These are phyloP conservation scores for Boletellus emodensis DNA, from an alignment of 768 basidiomycete genomes.

Conservation along the genomic window DNA sequence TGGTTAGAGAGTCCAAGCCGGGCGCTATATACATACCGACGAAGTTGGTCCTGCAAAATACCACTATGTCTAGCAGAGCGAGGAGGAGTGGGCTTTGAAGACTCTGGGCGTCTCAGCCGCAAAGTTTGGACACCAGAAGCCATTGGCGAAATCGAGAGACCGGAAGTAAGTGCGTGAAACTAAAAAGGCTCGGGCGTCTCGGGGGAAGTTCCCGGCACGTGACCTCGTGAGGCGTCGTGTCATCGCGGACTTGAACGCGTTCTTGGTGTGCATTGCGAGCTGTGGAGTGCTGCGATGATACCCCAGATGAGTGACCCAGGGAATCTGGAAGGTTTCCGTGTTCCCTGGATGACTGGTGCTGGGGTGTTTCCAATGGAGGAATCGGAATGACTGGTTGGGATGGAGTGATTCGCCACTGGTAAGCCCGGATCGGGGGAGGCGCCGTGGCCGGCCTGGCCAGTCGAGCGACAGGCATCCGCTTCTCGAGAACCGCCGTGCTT, in stretches of 20 bases:
- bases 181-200: background rate
- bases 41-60: slow-evolving; percentile 76
- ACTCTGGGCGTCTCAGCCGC: slow-evolving; percentile 46
- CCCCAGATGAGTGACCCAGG: background rate
- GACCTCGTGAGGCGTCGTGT: background rate
- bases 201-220: slow-evolving; percentile 8
- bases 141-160: slow-evolving; percentile 26
- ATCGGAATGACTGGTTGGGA: slow-evolving; percentile 15
- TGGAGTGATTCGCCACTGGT: slow-evolving; percentile 23
- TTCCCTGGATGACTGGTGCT: background rate
- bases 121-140: slow-evolving; percentile 46
- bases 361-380: slow-evolving; percentile 1
- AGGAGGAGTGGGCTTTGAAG: slow-evolving; percentile 21
- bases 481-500: slow-evolving; percentile 29
- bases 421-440: slow-evolving; percentile 31
- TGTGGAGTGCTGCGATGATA: background rate
- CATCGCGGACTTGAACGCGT: background rate
- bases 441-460: slow-evolving; percentile 21
- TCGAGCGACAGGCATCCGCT: slow-evolving; percentile 22
- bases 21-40: slow-evolving; percentile 45
- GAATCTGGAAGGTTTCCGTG: background rate
- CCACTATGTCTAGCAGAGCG: slow-evolving; percentile 52
- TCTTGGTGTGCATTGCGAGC: background rate
- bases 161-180: background rate
- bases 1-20: slow-evolving; percentile 7